These are phyloP conservation scores for Syncephalis fuscata DNA, from an alignment of 371 early-diverging fungal species.

Conservation along the genomic window DNA sequence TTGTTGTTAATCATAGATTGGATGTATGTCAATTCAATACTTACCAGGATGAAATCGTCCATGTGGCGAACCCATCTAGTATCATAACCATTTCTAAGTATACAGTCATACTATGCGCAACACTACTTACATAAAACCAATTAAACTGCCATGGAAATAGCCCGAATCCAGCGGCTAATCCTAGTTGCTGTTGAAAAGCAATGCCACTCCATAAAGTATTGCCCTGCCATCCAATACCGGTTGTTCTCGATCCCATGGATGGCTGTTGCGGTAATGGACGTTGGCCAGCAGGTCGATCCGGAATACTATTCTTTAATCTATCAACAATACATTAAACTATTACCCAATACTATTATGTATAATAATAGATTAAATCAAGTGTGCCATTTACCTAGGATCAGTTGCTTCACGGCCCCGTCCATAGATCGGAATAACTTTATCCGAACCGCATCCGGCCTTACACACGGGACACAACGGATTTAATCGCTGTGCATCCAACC, in stretches of 20 bases:
- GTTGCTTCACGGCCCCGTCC: slow-evolving; percentile 53
- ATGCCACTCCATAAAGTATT: slow-evolving; percentile 17
- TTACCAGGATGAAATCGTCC: background rate
- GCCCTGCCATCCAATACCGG: slow-evolving; percentile 24
- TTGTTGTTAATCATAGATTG: background rate
- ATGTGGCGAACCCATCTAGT: background rate
- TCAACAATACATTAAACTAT: no score
- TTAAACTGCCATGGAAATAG: slow-evolving; percentile 41
- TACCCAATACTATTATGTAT: no score
- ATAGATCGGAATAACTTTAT: slow-evolving; percentile 65
- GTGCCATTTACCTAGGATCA: slow-evolving; percentile 36
- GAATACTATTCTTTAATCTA: slow-evolving; percentile 22
- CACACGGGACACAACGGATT: slow-evolving; percentile 62
- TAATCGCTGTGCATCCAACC: slow-evolving; percentile 40
- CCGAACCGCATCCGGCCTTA: slow-evolving; percentile 58
- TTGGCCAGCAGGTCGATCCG: slow-evolving; percentile 50
- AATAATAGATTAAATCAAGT: no score
- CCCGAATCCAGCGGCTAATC: slow-evolving; percentile 29
- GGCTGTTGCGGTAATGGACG: slow-evolving; percentile 36
- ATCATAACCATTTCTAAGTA: slow-evolving; percentile 5
- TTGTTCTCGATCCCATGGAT: slow-evolving; percentile 22
- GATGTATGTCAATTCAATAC: background rate
- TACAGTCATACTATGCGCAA: slow-evolving; percentile 9
- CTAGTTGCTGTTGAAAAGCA: slow-evolving; percentile 25
- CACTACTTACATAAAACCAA: slow-evolving; percentile 32